Evolutionary conservation across 495 filamentous ascomycete genomes (phyloP).

Genomic region (Tuber indicum): DNA sequence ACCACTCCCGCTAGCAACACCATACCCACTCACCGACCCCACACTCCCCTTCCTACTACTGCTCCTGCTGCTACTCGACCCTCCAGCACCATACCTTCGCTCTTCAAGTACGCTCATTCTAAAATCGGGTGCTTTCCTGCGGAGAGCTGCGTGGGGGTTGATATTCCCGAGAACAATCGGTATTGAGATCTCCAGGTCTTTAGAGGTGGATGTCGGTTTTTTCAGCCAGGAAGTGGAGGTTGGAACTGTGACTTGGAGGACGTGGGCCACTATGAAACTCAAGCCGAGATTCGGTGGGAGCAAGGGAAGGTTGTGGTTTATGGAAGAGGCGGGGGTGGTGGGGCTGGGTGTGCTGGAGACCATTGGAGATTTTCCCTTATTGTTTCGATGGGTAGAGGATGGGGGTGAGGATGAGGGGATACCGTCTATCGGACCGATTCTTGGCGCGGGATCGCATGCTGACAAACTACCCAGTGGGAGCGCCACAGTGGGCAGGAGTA

Average conservation of each 20-base stretch:
- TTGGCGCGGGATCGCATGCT: constrained; percentile 7
- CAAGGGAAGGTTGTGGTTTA: constrained; percentile 5
- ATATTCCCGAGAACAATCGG: constrained; percentile 39
- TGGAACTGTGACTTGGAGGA: constrained; percentile 36
- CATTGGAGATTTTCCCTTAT: constrained; percentile 30
- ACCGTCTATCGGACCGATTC: constrained; percentile 9
- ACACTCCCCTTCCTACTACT: constrained; percentile 24
- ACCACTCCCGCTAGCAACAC: constrained; percentile 5
- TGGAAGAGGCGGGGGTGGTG: constrained; percentile 18
- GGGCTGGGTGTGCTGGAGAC: constrained; percentile 12
- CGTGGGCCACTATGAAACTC: constrained; percentile 35
- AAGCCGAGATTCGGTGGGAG: constrained; percentile 11
- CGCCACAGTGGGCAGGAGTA: constrained; percentile 36
- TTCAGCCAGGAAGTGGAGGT: constrained; percentile 26
- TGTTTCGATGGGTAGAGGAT: constrained; percentile 19
- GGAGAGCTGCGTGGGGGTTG: constrained; percentile 15
- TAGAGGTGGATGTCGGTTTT: constrained; percentile 19
- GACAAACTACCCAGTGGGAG: constrained; percentile 35
- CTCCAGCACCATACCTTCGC: constrained; percentile 22
- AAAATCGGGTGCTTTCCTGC: constrained; percentile 31
- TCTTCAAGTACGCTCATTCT: constrained; percentile 31
- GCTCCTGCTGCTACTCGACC: constrained; percentile 23
- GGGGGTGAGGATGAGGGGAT: constrained; percentile 1
- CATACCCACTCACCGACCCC: constrained; percentile 25
- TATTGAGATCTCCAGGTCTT: constrained; percentile 34